Evolutionary conservation across 345 rosid genomes (phyloP), one percentile per base, ranked within the genome.

Genomic region (Salix koriyanagi): DNA sequence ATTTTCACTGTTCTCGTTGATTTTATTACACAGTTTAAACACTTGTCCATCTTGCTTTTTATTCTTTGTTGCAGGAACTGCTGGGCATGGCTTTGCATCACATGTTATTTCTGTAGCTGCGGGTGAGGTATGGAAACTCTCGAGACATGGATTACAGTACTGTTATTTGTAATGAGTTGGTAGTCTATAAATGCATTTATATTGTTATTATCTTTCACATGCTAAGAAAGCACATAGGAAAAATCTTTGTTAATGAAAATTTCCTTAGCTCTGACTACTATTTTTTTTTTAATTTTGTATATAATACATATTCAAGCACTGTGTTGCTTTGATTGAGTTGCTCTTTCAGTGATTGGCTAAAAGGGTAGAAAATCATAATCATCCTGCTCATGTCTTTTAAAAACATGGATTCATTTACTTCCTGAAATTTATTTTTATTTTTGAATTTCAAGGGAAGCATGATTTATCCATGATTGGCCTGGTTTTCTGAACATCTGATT

Each of bases 21-120:
- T 37, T 23, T 76, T 73, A 28, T 21, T 32, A 21, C 46, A 48
- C 70, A 21, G 30, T 4, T 69, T 65, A 19, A 42, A 60, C 72
- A 25, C 75, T 81, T 44, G 71, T 18, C 23, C 11, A 36, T 75
- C 37, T 54, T 65, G 15, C 70, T 26, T 41, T 50, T 46, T 25
- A 37, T 67, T 84, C 42, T 39, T 76, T 77, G 75, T 48, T 89
- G 80, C 88, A 92, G 97, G 94, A 74, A 86, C 83, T 75, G 82
- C 86, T 2, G 96, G 97, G 75, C 92, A 89, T 65, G 90, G 92
- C 71, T 91, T 95, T 85, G 89, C 87, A 52, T 93, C 97, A 6
- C 91, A 93, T 85, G 84, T 93, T 75, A 86, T 95, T 66, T 80
- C 82, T 83, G 88, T 90, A 80, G 84, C 86, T 77, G 88, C 91